Percentiles rank a stretch among this genome's conserved stretches.
phyloP scores from a whole-genome alignment of 2,329 filamentous ascomycete species.

The Phoma sp. region DNA sequence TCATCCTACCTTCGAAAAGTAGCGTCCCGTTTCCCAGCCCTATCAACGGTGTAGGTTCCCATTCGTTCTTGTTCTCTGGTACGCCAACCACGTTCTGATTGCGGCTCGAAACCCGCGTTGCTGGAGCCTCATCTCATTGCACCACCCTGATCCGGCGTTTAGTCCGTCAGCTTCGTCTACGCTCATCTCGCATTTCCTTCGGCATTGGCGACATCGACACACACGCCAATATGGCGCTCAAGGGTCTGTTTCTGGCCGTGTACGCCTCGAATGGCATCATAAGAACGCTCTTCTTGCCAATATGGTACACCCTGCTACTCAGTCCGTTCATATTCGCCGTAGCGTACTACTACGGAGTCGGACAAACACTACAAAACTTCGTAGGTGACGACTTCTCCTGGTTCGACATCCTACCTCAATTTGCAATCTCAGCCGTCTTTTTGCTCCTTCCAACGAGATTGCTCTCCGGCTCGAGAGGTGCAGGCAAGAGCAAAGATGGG shows the following conservation, averaged over 20 bases:
- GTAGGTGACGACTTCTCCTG: conserved; percentile 35
- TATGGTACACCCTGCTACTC: conserved; percentile 40
- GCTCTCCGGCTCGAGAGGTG: conserved; percentile 31
- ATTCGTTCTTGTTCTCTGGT: conserved; percentile 11
- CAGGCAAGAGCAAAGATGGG: conserved; percentile 33
- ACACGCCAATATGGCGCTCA: conserved; percentile 38
- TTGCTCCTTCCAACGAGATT: conserved; percentile 41
- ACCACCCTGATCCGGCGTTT: conserved; percentile 8
- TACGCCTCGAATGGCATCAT: conserved; percentile 44
- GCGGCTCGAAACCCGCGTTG: conserved; percentile 10
- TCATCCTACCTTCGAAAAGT: conserved; percentile 1
- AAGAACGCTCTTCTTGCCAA: conserved; percentile 44
- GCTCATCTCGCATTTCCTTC: conserved; percentile 4
- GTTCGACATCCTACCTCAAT: conserved; percentile 40
- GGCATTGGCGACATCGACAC: conserved; percentile 10
- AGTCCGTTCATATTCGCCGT: conserved; percentile 41
- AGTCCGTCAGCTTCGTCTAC: conserved; percentile 3
- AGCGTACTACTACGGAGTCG: conserved; percentile 32
- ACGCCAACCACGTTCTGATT: conserved; percentile 7
- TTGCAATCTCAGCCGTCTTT: conserved; percentile 37
- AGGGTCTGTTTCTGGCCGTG: conserved; percentile 43
- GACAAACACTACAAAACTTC: conserved; percentile 24
- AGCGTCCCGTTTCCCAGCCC: conserved; percentile 15
- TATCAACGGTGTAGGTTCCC: conserved; percentile 4
- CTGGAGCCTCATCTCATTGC: conserved; percentile 11